phyloP scores from a whole-genome alignment of 139 green algal genomes.

The Gonium pectorale region DNA sequence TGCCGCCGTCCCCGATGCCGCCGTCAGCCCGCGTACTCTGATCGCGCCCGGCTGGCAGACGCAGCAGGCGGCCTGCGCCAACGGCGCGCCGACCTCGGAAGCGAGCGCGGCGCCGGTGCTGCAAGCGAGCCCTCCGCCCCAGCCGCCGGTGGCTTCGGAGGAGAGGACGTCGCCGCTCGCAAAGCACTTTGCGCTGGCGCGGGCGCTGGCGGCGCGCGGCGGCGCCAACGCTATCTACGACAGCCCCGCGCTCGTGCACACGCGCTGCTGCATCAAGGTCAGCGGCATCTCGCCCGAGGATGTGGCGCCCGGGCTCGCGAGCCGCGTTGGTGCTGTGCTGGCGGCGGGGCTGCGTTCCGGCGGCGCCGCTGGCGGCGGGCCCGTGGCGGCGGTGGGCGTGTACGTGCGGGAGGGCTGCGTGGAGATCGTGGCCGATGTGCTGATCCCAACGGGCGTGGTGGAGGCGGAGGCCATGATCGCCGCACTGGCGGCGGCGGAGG shows the following conservation, averaged over 20 bases:
- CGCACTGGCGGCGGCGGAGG: not conserved
- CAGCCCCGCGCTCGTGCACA: not conserved
- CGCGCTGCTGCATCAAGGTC: slow-evolving; percentile 18
- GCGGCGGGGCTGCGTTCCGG: not conserved
- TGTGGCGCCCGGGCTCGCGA: not conserved
- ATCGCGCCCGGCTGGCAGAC: too few species aligned
- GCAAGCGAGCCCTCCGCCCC: too few species aligned
- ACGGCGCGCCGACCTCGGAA: too few species aligned
- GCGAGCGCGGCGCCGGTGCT: too few species aligned
- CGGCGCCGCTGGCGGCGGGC: not conserved
- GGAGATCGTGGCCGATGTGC: slow-evolving; percentile 32
- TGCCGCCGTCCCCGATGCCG: too few species aligned
- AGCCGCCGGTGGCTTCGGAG: too few species aligned
- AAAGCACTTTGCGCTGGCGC: slow-evolving; percentile 2
- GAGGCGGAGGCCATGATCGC: not conserved
- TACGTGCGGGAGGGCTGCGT: slow-evolving; percentile 42
- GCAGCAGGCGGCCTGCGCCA: too few species aligned
- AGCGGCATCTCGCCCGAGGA: not conserved
- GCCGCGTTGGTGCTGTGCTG: not conserved
- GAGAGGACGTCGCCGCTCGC: too few species aligned
- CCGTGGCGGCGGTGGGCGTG: slow-evolving; percentile 13
- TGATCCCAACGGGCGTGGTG: not conserved
- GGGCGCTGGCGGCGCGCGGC: not conserved
- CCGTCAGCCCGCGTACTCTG: too few species aligned
- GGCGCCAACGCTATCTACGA: not conserved